Evolutionary conservation across 1,284 basidiomycete species (phyloP).

Genomic region (Peniophora sp.): DNA sequence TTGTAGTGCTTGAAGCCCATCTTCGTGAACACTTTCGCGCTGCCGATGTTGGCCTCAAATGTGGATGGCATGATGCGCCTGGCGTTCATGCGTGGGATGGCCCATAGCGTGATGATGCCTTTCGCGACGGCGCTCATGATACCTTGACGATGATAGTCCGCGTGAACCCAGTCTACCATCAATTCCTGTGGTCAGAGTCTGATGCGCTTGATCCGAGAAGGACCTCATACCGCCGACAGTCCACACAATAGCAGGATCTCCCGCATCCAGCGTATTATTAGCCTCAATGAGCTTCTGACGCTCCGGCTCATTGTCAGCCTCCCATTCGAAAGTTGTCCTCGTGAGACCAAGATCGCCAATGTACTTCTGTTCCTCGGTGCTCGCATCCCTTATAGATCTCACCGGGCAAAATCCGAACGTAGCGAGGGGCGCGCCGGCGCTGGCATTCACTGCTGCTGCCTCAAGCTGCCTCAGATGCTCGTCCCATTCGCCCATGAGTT

Average conservation of each 20-base stretch:
- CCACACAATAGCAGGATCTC: slow-evolving; percentile 45
- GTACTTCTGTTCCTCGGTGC: slow-evolving; percentile 36
- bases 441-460: slow-evolving; percentile 18
- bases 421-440: slow-evolving; percentile 17
- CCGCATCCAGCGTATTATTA: slow-evolving; percentile 28
- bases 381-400: slow-evolving; percentile 35
- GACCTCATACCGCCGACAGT: slow-evolving; percentile 38
- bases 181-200: neutral
- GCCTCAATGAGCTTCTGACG: slow-evolving; percentile 24
- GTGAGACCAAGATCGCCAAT: slow-evolving; percentile 35
- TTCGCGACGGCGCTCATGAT: slow-evolving; percentile 58
- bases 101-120: slow-evolving; percentile 47
- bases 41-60: slow-evolving; percentile 45
- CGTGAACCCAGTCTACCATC: slow-evolving; percentile 40
- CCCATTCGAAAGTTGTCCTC: slow-evolving; percentile 26
- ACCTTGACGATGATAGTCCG: slow-evolving; percentile 52
- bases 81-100: slow-evolving; percentile 48
- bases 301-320: slow-evolving; percentile 21
- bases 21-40: slow-evolving; percentile 55
- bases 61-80: slow-evolving; percentile 35
- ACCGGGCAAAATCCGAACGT: slow-evolving; percentile 32
- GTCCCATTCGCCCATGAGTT: slow-evolving; percentile 17
- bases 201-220: neutral
- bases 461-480: slow-evolving; percentile 30
- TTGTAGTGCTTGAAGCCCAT: slow-evolving; percentile 44